phyloP scores from a whole-genome alignment of 1,284 basidiomycete genomes.

The Afroboletus lepidellus region DNA sequence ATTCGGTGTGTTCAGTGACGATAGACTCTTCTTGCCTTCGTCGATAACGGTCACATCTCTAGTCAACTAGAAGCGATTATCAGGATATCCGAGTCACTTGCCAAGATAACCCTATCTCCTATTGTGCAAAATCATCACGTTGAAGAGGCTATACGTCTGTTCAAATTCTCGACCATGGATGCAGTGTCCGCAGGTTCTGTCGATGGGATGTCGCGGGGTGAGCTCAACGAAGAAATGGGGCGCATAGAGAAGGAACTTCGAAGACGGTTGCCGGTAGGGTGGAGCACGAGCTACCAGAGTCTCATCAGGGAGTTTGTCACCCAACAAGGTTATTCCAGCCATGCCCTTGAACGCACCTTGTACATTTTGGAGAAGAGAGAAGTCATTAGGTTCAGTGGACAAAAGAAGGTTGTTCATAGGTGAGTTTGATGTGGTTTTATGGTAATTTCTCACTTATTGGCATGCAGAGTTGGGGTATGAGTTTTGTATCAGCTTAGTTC shows the following conservation, averaged over 20 bases:
- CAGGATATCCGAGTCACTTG: slow-evolving; percentile 95
- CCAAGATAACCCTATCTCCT: slow-evolving; percentile 89
- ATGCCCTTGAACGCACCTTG: slow-evolving; percentile 90
- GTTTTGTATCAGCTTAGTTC: not conserved
- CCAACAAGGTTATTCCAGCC: slow-evolving; percentile 86
- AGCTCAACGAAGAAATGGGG: slow-evolving; percentile 92
- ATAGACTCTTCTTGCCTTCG: not conserved
- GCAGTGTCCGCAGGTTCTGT: slow-evolving; percentile 92
- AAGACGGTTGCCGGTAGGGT: slow-evolving; percentile 89
- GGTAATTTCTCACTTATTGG: slow-evolving; percentile 5
- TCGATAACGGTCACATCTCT: slow-evolving; percentile 10
- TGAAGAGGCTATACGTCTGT: slow-evolving; percentile 96
- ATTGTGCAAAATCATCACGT: slow-evolving; percentile 92
- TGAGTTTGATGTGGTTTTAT: slow-evolving; percentile 16
- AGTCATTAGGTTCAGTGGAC: slow-evolving; percentile 71
- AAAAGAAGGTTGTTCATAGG: slow-evolving; percentile 59
- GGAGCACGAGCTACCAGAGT: slow-evolving; percentile 95
- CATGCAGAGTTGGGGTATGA: slow-evolving; percentile 32
- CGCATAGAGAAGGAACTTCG: slow-evolving; percentile 91
- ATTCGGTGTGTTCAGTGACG: slow-evolving; percentile 66
- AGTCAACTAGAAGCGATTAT: slow-evolving; percentile 99
- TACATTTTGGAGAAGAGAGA: slow-evolving; percentile 96
- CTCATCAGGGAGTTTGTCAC: slow-evolving; percentile 95
- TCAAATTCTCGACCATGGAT: slow-evolving; percentile 99
- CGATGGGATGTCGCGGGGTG: slow-evolving; percentile 90